Percentiles rank a stretch among this genome's conserved stretches.
Evolutionary conservation across 2,329 filamentous ascomycete genomes (phyloP).

Genomic region (Xylogone sp.): DNA sequence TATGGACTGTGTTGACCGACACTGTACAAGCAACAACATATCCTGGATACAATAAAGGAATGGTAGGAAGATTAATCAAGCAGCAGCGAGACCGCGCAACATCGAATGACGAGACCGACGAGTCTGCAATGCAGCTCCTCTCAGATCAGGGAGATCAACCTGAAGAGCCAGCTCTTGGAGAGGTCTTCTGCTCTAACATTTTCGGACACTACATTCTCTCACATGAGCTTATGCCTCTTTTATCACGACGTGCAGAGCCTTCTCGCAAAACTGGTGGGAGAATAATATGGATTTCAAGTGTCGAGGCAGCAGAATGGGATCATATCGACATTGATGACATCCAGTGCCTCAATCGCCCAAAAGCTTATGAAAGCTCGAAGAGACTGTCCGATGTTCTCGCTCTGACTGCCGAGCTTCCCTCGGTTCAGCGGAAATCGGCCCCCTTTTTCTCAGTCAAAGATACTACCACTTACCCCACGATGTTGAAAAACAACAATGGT

Average conservation of each 20-base stretch:
- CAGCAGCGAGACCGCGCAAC: conserved; percentile 39
- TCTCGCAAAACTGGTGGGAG: conserved; percentile 21
- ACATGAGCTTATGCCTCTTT: conserved; percentile 73
- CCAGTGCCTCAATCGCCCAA: conserved; percentile 59
- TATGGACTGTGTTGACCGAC: conserved; percentile 52
- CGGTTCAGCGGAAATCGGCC: conserved; percentile 52
- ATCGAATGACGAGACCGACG: conserved; percentile 6
- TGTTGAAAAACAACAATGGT: conserved; percentile 3
- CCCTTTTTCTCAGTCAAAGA: conserved; percentile 48
- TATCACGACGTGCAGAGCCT: conserved; percentile 36
- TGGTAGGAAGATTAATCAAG: conserved; percentile 47
- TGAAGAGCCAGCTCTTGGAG: conserved; percentile 61
- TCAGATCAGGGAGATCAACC: conserved; percentile 8
- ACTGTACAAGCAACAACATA: conserved; percentile 67
- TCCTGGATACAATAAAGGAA: conserved; percentile 70
- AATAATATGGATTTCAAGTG: conserved; percentile 82
- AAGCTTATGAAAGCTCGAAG: conserved; percentile 83
- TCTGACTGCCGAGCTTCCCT: conserved; percentile 68
- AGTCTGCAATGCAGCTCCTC: conserved; percentile 23
- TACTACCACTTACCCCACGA: conserved; percentile 17
- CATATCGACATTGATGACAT: conserved; percentile 64
- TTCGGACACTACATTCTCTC: conserved; percentile 93
- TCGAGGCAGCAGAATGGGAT: conserved; percentile 56
- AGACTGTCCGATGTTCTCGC: conserved; percentile 79
- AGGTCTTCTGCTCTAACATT: conserved; percentile 86